These are phyloP conservation scores for Didymella lethalis DNA, from an alignment of 2,329 filamentous ascomycete species.

Conservation along the genomic window DNA sequence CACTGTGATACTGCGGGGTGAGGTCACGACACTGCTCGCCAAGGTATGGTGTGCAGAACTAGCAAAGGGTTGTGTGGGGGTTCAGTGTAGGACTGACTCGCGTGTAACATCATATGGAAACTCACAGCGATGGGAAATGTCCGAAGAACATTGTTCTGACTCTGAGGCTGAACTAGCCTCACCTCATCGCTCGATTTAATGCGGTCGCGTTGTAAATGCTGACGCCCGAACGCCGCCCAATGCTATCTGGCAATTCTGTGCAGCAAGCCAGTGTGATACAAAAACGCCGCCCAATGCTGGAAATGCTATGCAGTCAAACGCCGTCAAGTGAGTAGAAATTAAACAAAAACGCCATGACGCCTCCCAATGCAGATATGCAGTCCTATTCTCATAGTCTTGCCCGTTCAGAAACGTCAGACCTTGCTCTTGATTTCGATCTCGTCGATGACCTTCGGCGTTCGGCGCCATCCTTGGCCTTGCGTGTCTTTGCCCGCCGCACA, in stretches of 20 bases:
- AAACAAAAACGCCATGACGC: conserved; percentile 31
- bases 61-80: conserved; percentile 22
- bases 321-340: conserved; percentile 34
- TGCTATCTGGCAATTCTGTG: conserved; percentile 25
- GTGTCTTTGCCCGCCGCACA: conserved; percentile 39
- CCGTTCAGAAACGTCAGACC: conserved; percentile 38
- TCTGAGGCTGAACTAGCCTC: not conserved
- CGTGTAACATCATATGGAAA: conserved; percentile 1
- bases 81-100: conserved; percentile 15
- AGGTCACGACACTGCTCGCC: conserved; percentile 34
- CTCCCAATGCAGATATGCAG: conserved; percentile 40
- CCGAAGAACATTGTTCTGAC: not conserved
- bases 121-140: not conserved
- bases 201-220: conserved; percentile 32
- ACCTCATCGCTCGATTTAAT: conserved; percentile 3
- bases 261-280: conserved; percentile 16
- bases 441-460: conserved; percentile 47
- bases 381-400: conserved; percentile 37
- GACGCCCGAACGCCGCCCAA: conserved; percentile 38
- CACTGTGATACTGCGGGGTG: conserved; percentile 33
- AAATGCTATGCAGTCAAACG: conserved; percentile 26
- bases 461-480: conserved; percentile 46
- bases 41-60: conserved; percentile 26
- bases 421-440: conserved; percentile 38
- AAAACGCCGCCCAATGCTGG: conserved; percentile 34